Evolutionary conservation across 345 rosid genomes (phyloP).

Genomic region (Brassica rapa): DNA sequence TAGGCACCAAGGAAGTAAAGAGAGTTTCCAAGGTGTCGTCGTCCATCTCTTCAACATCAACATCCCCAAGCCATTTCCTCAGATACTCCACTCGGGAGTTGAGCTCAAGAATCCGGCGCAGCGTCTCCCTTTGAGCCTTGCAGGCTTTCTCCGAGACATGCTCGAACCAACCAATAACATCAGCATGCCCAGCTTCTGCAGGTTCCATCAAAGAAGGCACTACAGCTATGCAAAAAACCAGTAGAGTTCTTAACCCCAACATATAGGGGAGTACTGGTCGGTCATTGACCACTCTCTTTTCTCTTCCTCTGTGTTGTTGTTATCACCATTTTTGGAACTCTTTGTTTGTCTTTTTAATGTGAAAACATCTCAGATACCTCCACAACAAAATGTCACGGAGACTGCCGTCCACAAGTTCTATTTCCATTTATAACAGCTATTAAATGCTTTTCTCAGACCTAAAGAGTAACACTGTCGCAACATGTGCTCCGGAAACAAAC

Average conservation of each 20-base stretch:
- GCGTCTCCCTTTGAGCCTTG: conserved; percentile 65
- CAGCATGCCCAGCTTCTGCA: conserved; percentile 34
- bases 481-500: conserved; percentile 32
- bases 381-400: conserved; percentile 26
- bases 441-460: conserved; percentile 19
- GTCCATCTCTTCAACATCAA: conserved; percentile 55
- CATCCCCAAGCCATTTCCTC: conserved; percentile 59
- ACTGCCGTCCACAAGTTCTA: conserved; percentile 32
- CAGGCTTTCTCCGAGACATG: conserved; percentile 52
- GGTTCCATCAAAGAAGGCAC: conserved; percentile 35
- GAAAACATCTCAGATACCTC: conserved; percentile 25
- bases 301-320: conserved; percentile 27
- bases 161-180: conserved; percentile 73
- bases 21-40: conserved; percentile 63
- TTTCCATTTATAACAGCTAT: conserved; percentile 15
- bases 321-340: conserved; percentile 32
- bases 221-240: conserved; percentile 16
- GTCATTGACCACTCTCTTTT: conserved; percentile 31
- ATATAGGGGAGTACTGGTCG: conserved; percentile 15
- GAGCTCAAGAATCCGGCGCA: conserved; percentile 62
- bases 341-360: conserved; percentile 14
- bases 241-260: conserved; percentile 20
- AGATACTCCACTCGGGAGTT: conserved; percentile 70
- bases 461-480: conserved; percentile 19
- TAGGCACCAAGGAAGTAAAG: conserved; percentile 69